phyloP scores from a whole-genome alignment of 805 yeast genomes.

The Teunomyces gatunensis region DNA sequence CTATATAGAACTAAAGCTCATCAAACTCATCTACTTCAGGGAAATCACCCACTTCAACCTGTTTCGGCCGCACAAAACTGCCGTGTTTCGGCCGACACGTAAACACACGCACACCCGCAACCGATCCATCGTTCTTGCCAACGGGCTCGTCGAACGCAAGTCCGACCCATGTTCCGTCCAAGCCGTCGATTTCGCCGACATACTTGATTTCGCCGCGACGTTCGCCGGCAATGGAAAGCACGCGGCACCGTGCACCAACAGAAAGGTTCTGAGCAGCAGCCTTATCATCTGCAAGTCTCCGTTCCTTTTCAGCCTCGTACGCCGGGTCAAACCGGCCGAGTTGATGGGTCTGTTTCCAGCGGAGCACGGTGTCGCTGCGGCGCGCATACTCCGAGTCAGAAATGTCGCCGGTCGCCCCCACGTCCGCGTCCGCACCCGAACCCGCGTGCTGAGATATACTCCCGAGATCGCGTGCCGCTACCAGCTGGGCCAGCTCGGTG shows the following conservation, averaged over 20 bases:
- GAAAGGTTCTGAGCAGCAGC: conserved; percentile 24
- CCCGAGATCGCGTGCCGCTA: no score
- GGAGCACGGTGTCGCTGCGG: conserved; percentile 60
- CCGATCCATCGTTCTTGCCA: conserved; percentile 82
- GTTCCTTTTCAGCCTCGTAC: conserved; percentile 28
- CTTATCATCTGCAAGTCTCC: conserved; percentile 28
- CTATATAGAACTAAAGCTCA: no score
- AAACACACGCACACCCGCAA: conserved; percentile 62
- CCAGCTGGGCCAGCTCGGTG: conserved; percentile 42
- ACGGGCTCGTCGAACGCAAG: conserved; percentile 80
- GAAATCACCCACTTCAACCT: conserved; percentile 68
- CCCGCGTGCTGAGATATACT: background rate
- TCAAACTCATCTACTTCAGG: conserved; percentile 46
- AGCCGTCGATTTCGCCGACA: conserved; percentile 64
- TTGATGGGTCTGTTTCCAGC: conserved; percentile 70
- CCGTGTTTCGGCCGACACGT: conserved; percentile 61
- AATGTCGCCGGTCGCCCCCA: conserved; percentile 20
- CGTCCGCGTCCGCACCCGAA: conserved; percentile 5
- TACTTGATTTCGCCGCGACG: conserved; percentile 71
- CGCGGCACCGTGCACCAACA: conserved; percentile 55
- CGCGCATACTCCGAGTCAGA: conserved; percentile 62
- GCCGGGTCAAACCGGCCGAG: conserved; percentile 73
- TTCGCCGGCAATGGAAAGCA: conserved; percentile 44
- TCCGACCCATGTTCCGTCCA: conserved; percentile 74
- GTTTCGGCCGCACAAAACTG: conserved; percentile 69